These are phyloP conservation scores for Mycena galericulata DNA, from an alignment of 768 basidiomycete genomes.

Conservation along the genomic window DNA sequence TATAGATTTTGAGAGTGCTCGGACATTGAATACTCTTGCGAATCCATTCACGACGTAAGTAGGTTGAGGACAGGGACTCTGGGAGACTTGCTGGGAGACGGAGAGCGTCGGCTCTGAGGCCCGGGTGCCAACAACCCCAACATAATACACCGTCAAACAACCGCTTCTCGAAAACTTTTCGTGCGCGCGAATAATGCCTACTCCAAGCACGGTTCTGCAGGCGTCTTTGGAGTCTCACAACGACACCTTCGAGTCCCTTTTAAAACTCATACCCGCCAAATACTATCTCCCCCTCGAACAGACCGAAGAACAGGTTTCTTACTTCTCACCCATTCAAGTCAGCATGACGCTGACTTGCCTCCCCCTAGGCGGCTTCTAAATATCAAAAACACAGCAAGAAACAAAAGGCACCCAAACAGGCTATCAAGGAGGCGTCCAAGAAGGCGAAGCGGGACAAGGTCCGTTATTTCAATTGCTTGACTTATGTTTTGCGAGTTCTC, in stretches of 20 bases:
- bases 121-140: too few relatives aligned
- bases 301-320: constrained; percentile 71
- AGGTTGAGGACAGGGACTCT: too few relatives aligned
- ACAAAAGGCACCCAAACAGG: constrained; percentile 84
- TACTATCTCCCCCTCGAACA: constrained; percentile 84
- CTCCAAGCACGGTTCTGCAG: constrained; percentile 59
- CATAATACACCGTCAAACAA: constrained; percentile 1
- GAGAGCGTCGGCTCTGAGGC: too few relatives aligned
- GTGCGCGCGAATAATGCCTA: constrained; percentile 57
- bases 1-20: too few relatives aligned
- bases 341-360: constrained; percentile 12
- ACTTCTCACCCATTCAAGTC: background rate
- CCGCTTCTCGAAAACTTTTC: constrained; percentile 4
- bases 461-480: constrained; percentile 26
- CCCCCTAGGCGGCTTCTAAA: constrained; percentile 65
- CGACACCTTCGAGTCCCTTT: constrained; percentile 83
- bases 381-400: constrained; percentile 93
- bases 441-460: constrained; percentile 93
- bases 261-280: constrained; percentile 89
- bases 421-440: constrained; percentile 88
- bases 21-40: too few relatives aligned
- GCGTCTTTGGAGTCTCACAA: constrained; percentile 87
- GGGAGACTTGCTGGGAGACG: too few relatives aligned
- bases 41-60: too few relatives aligned
- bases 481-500: constrained; percentile 1